Conservation (phyloP, 2,329 filamentous ascomycete genomes). For the Alternaria triticina region DNA sequence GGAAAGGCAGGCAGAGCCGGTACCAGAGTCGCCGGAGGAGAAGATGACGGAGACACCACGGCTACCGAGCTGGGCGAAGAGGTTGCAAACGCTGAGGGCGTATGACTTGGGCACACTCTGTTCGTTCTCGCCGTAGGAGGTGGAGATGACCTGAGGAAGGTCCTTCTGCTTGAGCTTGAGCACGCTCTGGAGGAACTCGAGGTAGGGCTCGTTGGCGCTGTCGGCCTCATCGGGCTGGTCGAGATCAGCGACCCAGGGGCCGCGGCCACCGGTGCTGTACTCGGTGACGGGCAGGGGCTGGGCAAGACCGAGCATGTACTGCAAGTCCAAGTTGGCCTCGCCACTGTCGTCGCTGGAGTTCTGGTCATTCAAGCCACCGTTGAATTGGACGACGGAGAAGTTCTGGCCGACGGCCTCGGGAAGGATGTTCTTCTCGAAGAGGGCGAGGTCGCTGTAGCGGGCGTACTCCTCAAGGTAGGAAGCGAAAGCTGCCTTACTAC, state of each 20-base stretch:
- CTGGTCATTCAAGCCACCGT: constrained; percentile 33
- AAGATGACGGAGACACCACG: constrained; percentile 69
- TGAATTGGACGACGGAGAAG: constrained; percentile 48
- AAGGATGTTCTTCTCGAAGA: constrained; percentile 50
- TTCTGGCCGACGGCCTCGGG: constrained; percentile 49
- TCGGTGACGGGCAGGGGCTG: constrained; percentile 61
- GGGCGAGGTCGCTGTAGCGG: constrained; percentile 54
- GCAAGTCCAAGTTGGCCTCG: constrained; percentile 69
- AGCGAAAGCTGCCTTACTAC: constrained; percentile 59
- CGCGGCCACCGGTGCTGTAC: constrained; percentile 65
- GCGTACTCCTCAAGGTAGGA: constrained; percentile 61
- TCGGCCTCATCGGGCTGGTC: constrained; percentile 45
- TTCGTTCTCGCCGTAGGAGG: constrained; percentile 72
- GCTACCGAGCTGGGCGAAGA: constrained; percentile 68
- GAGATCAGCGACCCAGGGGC: constrained; percentile 59
- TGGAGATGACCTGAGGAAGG: constrained; percentile 68
- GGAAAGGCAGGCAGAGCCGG: constrained; percentile 60
- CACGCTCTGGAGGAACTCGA: constrained; percentile 65
- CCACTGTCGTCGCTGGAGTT: constrained; percentile 29
- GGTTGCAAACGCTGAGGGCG: constrained; percentile 66
- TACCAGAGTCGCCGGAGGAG: constrained; percentile 66
- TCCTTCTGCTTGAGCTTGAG: constrained; percentile 57
- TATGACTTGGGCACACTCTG: constrained; percentile 67
- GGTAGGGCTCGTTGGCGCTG: constrained; percentile 71
- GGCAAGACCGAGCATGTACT: constrained; percentile 63